Conservation (phyloP, 2,329 filamentous ascomycete species). For the Neonectria neomacrospora region DNA sequence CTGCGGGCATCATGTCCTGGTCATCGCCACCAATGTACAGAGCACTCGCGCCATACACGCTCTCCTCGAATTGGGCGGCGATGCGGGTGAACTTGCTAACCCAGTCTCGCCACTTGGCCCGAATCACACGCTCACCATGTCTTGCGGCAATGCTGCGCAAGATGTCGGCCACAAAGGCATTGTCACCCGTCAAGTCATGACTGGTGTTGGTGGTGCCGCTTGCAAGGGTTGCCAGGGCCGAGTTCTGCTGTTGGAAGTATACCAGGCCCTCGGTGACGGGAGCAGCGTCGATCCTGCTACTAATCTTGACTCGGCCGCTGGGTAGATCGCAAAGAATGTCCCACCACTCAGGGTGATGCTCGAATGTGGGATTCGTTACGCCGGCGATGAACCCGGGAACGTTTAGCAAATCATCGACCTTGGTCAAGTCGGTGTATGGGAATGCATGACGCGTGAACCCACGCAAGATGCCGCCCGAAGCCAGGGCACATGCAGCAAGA, state of each 20-base stretch:
- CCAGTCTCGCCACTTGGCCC: conserved; percentile 94
- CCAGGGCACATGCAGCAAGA: conserved; percentile 92
- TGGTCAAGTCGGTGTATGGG: conserved; percentile 96
- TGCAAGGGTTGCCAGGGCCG: conserved; percentile 62
- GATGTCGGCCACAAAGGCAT: conserved; percentile 88
- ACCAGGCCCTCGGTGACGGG: conserved; percentile 84
- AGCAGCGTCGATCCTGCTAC: conserved; percentile 83
- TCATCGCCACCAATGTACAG: conserved; percentile 86
- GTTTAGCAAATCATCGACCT: conserved; percentile 94
- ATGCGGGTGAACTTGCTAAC: conserved; percentile 94
- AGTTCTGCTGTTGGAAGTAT: conserved; percentile 87
- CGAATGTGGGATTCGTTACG: conserved; percentile 96
- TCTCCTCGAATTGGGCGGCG: conserved; percentile 93
- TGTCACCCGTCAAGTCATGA: conserved; percentile 84
- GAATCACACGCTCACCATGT: conserved; percentile 88
- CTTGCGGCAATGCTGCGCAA: conserved; percentile 84
- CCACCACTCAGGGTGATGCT: conserved; percentile 97
- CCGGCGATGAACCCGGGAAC: conserved; percentile 98
- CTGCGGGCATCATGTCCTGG: conserved; percentile 66
- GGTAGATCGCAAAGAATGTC: conserved; percentile 94
- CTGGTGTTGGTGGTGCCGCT: conserved; percentile 54
- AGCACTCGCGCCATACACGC: conserved; percentile 91
- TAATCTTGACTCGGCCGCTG: conserved; percentile 94
- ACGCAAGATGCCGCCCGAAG: conserved; percentile 88
- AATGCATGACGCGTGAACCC: conserved; percentile 97